Conservation (phyloP, 2,329 filamentous ascomycete species). For the Ophiocordyceps australis region DNA sequence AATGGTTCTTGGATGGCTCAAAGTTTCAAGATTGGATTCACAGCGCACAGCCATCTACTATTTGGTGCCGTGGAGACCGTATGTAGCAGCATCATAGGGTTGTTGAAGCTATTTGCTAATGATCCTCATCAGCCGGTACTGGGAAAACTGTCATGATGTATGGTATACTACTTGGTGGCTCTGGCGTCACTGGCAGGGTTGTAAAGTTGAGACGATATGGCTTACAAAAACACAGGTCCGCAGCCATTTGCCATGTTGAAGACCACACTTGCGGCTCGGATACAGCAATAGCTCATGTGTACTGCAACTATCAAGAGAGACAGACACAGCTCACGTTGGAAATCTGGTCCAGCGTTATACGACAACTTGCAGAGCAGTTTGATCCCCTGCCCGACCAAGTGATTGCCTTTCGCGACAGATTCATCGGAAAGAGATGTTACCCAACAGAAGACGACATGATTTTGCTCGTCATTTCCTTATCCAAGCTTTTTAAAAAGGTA, state of each 20-base stretch:
- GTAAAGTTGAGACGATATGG: no score
- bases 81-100: neutral
- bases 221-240: constrained; percentile 1
- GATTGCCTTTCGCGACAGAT: constrained; percentile 2
- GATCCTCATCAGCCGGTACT: constrained; percentile 2
- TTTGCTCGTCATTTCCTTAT: constrained; percentile 1
- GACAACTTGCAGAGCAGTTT: constrained; percentile 2
- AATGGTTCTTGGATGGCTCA: constrained; percentile 3
- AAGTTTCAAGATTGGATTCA: constrained; percentile 3
- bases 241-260: constrained; percentile 3
- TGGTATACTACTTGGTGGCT: no score
- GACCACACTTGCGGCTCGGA: constrained; percentile 1
- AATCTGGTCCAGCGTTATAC: constrained; percentile 3
- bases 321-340: constrained; percentile 1
- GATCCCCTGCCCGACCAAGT: constrained; percentile 2
- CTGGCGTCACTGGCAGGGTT: no score
- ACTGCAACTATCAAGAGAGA: constrained; percentile 3
- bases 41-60: constrained; percentile 1
- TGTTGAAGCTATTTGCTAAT: neutral
- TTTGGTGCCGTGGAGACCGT: constrained; percentile 4
- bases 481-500: constrained; percentile 1
- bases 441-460: constrained; percentile 2
- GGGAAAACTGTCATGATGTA: constrained; percentile 4
- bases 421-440: constrained; percentile 2
- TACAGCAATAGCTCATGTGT: constrained; percentile 2